Evolutionary conservation across 2,329 filamentous ascomycete genomes (phyloP).

Genomic region (Xylaria sp.): DNA sequence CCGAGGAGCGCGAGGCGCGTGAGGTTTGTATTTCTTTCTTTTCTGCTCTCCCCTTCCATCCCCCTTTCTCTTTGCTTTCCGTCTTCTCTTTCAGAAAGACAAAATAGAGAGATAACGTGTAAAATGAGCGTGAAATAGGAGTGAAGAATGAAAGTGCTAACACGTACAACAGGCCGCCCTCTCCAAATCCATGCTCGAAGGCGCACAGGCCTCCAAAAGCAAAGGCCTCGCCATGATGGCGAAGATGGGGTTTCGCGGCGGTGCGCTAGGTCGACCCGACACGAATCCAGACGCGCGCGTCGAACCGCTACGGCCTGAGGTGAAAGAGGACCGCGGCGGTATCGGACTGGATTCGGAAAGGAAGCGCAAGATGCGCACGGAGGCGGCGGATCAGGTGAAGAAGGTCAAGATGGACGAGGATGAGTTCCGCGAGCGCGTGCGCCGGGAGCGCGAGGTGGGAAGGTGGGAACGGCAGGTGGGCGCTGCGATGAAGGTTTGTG

Average conservation of each 20-base stretch:
- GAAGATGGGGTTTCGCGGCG: conserved; percentile 85
- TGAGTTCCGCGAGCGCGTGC: conserved; percentile 68
- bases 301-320: conserved; percentile 69
- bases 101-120: too few species aligned
- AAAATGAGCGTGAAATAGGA: too few species aligned
- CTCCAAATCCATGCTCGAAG: conserved; percentile 61
- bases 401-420: conserved; percentile 58
- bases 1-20: conserved; percentile 63
- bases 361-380: conserved; percentile 69
- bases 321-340: conserved; percentile 76
- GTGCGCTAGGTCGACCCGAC: conserved; percentile 62
- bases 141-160: not conserved
- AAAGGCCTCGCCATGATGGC: conserved; percentile 97
- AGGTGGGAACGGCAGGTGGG: conserved; percentile 64
- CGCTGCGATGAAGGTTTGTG: conserved; percentile 77
- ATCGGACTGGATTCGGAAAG: conserved; percentile 79
- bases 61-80: not conserved
- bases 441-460: conserved; percentile 63
- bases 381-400: conserved; percentile 54
- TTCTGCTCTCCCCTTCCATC: not conserved
- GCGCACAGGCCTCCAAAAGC: conserved; percentile 52
- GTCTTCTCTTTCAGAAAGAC: too few species aligned
- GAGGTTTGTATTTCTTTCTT: conserved; percentile 39
- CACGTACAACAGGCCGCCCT: conserved; percentile 49
- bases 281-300: conserved; percentile 28